These are phyloP conservation scores for Marasmius oreades DNA, from an alignment of 1,284 basidiomycete genomes.

Conservation along the genomic window DNA sequence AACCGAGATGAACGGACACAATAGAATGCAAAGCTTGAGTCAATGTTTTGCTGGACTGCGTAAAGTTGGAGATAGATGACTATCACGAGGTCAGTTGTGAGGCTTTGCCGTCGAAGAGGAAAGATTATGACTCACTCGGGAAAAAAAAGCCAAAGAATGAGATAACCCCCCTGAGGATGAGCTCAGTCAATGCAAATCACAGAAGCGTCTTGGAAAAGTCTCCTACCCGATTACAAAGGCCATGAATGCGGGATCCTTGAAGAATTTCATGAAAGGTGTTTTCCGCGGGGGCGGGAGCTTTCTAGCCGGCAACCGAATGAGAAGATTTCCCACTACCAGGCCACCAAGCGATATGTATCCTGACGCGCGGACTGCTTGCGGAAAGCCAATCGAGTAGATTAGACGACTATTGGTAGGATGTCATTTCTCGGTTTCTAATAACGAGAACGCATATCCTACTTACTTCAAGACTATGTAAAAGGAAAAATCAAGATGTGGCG, in stretches of 20 bases:
- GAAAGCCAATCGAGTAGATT: slow-evolving; percentile 23
- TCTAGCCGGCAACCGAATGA: slow-evolving; percentile 19
- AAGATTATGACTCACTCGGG: slow-evolving; percentile 14
- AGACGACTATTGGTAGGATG: slow-evolving; percentile 15
- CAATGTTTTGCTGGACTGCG: slow-evolving; percentile 20
- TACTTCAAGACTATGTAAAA: background rate
- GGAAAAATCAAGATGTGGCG: too few species aligned
- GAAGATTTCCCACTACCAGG: slow-evolving; percentile 19
- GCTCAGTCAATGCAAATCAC: background rate
- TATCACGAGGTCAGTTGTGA: slow-evolving; percentile 1
- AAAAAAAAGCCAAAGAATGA: slow-evolving; percentile 21
- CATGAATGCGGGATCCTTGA: slow-evolving; percentile 21
- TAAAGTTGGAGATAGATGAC: slow-evolving; percentile 25
- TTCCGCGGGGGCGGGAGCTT: slow-evolving; percentile 6
- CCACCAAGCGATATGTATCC: slow-evolving; percentile 20
- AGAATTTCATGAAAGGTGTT: slow-evolving; percentile 18
- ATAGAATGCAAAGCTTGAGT: slow-evolving; percentile 21
- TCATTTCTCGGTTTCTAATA: too few species aligned
- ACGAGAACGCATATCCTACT: background rate
- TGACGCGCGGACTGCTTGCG: slow-evolving; percentile 21
- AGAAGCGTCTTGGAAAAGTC: background rate
- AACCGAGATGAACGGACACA: slow-evolving; percentile 16
- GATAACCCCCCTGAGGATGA: slow-evolving; percentile 12
- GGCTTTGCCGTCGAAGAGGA: background rate
- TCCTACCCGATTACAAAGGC: slow-evolving; percentile 18